Evolutionary conservation across 495 filamentous ascomycete species (phyloP), one percentile per base, ranked within the genome.

Genomic region (Podospora fimiseda): DNA sequence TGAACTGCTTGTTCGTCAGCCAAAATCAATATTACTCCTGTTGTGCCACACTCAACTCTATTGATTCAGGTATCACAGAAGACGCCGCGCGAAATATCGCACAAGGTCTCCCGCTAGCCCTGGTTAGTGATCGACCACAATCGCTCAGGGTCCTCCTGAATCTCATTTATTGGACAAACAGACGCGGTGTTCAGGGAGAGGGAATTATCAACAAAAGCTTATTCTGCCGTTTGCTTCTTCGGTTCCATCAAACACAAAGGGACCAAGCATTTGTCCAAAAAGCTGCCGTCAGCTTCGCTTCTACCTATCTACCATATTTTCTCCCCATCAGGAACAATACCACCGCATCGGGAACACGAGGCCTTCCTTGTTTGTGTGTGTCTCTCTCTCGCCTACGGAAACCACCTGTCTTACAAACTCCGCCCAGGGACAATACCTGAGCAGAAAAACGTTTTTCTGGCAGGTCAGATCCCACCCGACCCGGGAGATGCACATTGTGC

Each of bases 301-400:
- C 53, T 18, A 30, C 16, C 24, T 18, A 15, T 42, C 27, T 39
- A 14, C 52, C 16, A 15, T 16, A 11, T 22, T 9, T n/a, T 21
- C 20, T 50, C 42, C 48, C 53, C 51, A 51, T 51, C 48, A 51
- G 30, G 51, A 9, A 37, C 36, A 23, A 38, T 51, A 43, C 53
- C 48, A 19, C 43, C 40, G 16, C 19, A 21, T 15, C 13, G 39
- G 53, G 46, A 16, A 27, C 47, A 15, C 53, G 41, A 9, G 47
- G 5, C 52, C 39, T 50, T 50, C 43, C 41, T 40, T 47, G 16
- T 55, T 49, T 39, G 45, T 47, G 7, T 23, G 13, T 39, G 39
- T 18, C 27, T 49, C 40, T 36, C 33, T 2, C 13, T 23, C 51
- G 22, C 48, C 48, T 40, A 46, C 53, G 36, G 46, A 18, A 47